Base-by-base conservation (phyloP, 2,329 filamentous ascomycete species). In the Alternaria arbusti region DNA sequence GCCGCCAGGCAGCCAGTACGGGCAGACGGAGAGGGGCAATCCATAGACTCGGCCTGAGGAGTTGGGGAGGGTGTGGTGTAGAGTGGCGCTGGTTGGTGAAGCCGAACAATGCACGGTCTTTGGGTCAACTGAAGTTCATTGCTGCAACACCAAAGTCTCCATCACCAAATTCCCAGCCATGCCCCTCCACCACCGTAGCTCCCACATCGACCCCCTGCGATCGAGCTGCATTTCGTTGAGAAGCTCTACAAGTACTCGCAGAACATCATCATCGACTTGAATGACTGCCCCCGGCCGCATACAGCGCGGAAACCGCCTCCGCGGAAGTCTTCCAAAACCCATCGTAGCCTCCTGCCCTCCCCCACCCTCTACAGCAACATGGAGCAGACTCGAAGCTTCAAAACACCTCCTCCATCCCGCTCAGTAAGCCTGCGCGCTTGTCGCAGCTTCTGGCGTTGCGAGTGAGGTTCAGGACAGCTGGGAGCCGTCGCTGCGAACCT, bases 1-100 rank as follows among this genome's bases (percentile, higher is more conserved):
- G 58, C 57, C 64, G 54, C 25, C 40, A 44, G 17, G 17, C 26
- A 66, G 64, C 61, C 61, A 64, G 30, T 55, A 26, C 54, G 54
- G 20, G 30, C 32, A 45, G 44, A 25, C 4, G 44, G 17, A 17
- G 43, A 55, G 44, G 49, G 11, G 44, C 43, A 23, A 45, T 43
- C 64, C 64, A 64, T 61, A 43, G 20, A 28, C 59, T 50, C 44
- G 36, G 44, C 20, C 15, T 32, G 43, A 12, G 49, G 7, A 47
- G 50, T 46, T 55, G 25, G 23, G 17, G 30, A 25, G 28, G 26
- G 20, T 23, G 49, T 13, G 59, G 36, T 52, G 22, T 36, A 26
- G 46, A 3, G 45, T 45, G 44, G 17, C 15, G 43, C 23, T 32
- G 28, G 49, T 36, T 30, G 28, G 28, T 40, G 54, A 44, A 40